Evolutionary conservation across 139 green algal species (phyloP), one percentile per base, ranked within the genome.

Genomic region (Volvox reticuliferus): DNA sequence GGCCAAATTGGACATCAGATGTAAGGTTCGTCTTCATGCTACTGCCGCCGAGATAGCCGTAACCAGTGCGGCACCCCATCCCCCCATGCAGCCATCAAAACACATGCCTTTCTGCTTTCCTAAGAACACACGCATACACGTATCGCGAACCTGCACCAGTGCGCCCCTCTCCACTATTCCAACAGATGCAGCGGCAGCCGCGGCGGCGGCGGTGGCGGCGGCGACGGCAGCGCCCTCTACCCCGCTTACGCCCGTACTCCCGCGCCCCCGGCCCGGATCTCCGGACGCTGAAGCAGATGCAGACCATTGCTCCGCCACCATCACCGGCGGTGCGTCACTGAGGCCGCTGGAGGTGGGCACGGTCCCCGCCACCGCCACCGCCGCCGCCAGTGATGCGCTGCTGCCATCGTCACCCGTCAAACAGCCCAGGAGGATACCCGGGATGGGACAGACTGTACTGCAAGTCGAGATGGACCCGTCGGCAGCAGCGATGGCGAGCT

Each of bases 401-500:
- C 77, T 20, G 78, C 21, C 32, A 63, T 21, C 24, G 61, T 36
- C 81, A 16, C 12, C 63, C 17, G 55, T 63, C 61, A 87, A 32
- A 30, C n/a, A 13, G 32, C 32, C 62, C 18, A 16, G 28, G 63
- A 62, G 30, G 82, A n/a, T 22, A 32, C 30, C 36, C 30, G 20
- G 33, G 63, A 88, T 26, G 16, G 84, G 84, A 44, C 84, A 89
- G 37, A 30, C 26, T n/a, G 85, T 82, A 71, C 1, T 26, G 69
- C 63, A 79, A 30, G 81, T 24, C 17, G 12, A 33, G 28, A 89
- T n/a, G 85, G 69, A 19, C 28, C 85, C 85, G 37, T 89, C 85
- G n/a, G 69, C 85, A 16, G 68, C 44, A 19, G 44, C 17, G n/a
- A 89, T 50, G 44, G n/a, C 85, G 1, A 89, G 44, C n/a, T 55